Percentiles rank a stretch among this genome's conserved stretches.
These are phyloP conservation scores for Vitis hybrid DNA, from an alignment of 177 flowering plant genomes.

Conservation along the genomic window DNA sequence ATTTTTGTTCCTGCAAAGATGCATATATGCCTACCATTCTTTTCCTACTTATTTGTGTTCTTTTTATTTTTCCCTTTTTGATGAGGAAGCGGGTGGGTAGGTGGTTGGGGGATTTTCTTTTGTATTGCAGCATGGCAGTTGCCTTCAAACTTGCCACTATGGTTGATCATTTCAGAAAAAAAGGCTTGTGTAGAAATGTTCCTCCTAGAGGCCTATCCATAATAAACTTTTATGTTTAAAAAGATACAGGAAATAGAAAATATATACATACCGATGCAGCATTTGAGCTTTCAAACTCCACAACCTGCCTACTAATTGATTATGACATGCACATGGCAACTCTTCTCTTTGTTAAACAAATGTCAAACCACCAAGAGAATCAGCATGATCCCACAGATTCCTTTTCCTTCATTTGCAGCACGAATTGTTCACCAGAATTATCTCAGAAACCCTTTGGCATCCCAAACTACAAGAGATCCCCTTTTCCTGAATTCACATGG, in stretches of 20 bases:
- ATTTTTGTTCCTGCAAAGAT: too few relatives aligned
- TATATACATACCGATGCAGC: slow-evolving; percentile 15
- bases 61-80: too few relatives aligned
- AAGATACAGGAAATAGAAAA: neutral
- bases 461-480: slow-evolving; percentile 71
- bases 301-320: neutral
- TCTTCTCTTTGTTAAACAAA: neutral
- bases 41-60: too few relatives aligned
- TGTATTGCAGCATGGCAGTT: too few relatives aligned
- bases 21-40: too few relatives aligned
- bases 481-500: slow-evolving; percentile 50
- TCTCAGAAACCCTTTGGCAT: slow-evolving; percentile 25
- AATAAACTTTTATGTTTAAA: neutral
- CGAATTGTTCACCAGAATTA: neutral
- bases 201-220: neutral
- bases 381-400: neutral
- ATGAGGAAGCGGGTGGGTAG: too few relatives aligned
- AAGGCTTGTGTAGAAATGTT: neutral
- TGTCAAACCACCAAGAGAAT: slow-evolving; percentile 2
- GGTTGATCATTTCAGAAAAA: neutral
- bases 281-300: slow-evolving; percentile 3
- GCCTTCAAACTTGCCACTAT: too few relatives aligned
- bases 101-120: too few relatives aligned
- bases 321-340: slow-evolving; percentile 1
- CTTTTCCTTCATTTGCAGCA: neutral